phyloP scores from a whole-genome alignment of 805 yeast genomes.

The Alloascoidea hylecoeti region DNA sequence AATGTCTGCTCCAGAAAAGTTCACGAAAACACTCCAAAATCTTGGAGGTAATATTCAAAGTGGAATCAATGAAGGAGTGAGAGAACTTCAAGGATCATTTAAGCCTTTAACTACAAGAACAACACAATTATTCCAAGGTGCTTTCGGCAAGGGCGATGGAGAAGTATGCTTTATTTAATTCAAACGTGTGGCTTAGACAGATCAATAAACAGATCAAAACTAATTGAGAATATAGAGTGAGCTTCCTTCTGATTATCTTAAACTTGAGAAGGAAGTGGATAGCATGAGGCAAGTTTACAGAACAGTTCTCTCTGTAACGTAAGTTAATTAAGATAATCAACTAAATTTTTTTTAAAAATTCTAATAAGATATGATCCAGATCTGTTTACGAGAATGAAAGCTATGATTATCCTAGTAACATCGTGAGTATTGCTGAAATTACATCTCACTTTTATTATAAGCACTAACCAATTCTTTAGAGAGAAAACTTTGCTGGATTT shows the following conservation, averaged over 20 bases:
- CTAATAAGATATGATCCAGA: constrained; percentile 19
- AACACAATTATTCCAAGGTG: constrained; percentile 67
- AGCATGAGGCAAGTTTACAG: constrained; percentile 55
- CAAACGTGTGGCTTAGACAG: too few relatives aligned
- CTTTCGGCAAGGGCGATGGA: constrained; percentile 67
- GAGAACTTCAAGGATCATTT: constrained; percentile 17
- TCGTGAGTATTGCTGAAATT: constrained; percentile 21
- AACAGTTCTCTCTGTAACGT: constrained; percentile 36
- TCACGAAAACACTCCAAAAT: neutral
- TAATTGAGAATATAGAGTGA: constrained; percentile 29
- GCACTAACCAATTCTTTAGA: constrained; percentile 15
- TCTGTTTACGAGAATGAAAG: constrained; percentile 45
- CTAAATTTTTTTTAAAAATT: constrained; percentile 24
- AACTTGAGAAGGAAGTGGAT: constrained; percentile 61
- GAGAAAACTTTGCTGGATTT: constrained; percentile 63
- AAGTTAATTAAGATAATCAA: constrained; percentile 22
- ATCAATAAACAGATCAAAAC: neutral
- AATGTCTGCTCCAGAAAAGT: too few relatives aligned
- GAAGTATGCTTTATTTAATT: constrained; percentile 22
- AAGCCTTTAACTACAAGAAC: constrained; percentile 76
- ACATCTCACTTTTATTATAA: neutral
- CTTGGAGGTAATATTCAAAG: neutral
- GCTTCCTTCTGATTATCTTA: constrained; percentile 69
- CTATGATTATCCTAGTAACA: constrained; percentile 74
- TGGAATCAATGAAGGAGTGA: neutral